These are phyloP conservation scores for Exserohilum turcica DNA, from an alignment of 2,329 filamentous ascomycete species.

Conservation along the genomic window DNA sequence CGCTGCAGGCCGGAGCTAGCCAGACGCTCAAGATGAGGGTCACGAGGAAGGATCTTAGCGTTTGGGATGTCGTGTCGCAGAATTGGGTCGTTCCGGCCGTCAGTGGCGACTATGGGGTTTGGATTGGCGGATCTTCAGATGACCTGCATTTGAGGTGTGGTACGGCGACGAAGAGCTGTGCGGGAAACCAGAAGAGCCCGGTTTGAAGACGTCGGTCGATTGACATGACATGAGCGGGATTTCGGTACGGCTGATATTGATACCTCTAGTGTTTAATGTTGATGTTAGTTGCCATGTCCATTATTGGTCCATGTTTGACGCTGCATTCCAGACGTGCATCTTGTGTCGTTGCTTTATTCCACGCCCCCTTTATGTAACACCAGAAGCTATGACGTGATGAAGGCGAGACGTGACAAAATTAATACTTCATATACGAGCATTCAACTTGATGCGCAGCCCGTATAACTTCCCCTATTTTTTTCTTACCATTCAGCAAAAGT, in stretches of 20 bases:
- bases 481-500: no score
- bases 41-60: conserved; percentile 65
- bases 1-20: conserved; percentile 55
- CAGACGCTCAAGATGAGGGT: conserved; percentile 59
- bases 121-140: conserved; percentile 64
- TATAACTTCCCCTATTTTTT: no score
- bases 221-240: background rate
- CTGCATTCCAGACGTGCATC: no score
- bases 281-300: no score
- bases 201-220: conserved; percentile 17
- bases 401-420: no score
- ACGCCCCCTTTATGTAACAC: no score
- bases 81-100: conserved; percentile 59
- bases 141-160: conserved; percentile 58
- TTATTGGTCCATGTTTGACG: no score
- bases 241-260: background rate
- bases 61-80: conserved; percentile 65
- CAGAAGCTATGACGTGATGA: no score
- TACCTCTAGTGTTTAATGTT: background rate
- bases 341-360: no score
- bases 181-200: conserved; percentile 26
- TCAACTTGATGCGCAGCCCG: no score
- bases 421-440: no score
- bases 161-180: conserved; percentile 41
- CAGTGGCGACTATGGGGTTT: conserved; percentile 53